phyloP scores from a whole-genome alignment of 257 asterid genomes.

The Ajuga chamaepitys region DNA sequence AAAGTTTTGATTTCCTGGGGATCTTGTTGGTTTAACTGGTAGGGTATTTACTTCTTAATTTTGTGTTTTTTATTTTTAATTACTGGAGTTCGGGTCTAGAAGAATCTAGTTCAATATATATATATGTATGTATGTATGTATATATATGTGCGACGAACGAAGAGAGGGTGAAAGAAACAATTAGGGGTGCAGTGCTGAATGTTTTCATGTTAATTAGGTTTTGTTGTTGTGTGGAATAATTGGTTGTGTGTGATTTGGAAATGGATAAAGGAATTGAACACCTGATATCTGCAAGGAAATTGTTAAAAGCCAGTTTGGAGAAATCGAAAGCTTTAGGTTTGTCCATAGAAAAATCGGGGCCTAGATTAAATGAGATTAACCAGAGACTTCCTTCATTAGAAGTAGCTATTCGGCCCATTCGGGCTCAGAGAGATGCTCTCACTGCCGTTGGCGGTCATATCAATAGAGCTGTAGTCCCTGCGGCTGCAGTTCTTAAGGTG shows the following conservation, averaged over 20 bases:
- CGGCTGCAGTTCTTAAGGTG: slow-evolving; percentile 89
- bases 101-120: slow-evolving; percentile 22
- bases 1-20: slow-evolving; percentile 11
- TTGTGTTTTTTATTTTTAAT: not conserved
- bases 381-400: slow-evolving; percentile 65
- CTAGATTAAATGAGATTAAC: slow-evolving; percentile 60
- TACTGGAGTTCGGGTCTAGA: slow-evolving; percentile 13
- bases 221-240: not conserved
- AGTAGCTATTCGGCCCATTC: slow-evolving; percentile 67
- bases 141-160: not conserved
- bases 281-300: slow-evolving; percentile 58
- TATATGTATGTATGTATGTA: not conserved
- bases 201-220: not conserved
- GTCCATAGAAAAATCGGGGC: slow-evolving; percentile 55
- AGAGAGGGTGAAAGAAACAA: not conserved
- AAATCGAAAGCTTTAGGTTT: slow-evolving; percentile 51
- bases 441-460: slow-evolving; percentile 71
- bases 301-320: slow-evolving; percentile 53
- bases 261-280: slow-evolving; percentile 56
- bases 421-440: slow-evolving; percentile 59
- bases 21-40: slow-evolving; percentile 17
- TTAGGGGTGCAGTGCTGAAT: not conserved
- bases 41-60: not conserved
- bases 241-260: slow-evolving; percentile 15
- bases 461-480: slow-evolving; percentile 84